Evolutionary conservation across 345 rosid species (phyloP).

Genomic region (Trapa bicornis): DNA sequence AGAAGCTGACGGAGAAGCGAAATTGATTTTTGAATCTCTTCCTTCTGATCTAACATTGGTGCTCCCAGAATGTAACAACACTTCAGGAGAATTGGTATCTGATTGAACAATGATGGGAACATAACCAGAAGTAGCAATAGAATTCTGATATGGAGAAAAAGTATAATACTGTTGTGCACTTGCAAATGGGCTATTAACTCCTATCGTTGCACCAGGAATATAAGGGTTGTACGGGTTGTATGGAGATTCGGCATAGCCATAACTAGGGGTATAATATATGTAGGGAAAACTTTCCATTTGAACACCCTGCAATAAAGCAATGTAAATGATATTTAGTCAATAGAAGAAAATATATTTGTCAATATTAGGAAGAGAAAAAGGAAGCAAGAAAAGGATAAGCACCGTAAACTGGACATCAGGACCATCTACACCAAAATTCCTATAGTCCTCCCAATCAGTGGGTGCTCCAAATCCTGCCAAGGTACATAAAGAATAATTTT

Average conservation of each 20-base stretch:
- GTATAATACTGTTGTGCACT: conserved; percentile 63
- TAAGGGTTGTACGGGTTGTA: conserved; percentile 88
- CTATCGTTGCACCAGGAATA: conserved; percentile 70
- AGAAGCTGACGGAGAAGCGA: conserved; percentile 35
- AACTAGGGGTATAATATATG: conserved; percentile 68
- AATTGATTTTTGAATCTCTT: conserved; percentile 31
- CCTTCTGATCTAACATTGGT: conserved; percentile 31
- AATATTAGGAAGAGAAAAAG: background rate
- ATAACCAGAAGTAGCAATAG: conserved; percentile 46
- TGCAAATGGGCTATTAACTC: conserved; percentile 45
- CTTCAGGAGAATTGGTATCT: conserved; percentile 33
- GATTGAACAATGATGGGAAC: conserved; percentile 45
- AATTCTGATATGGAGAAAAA: conserved; percentile 45
- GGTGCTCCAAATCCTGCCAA: conserved; percentile 73
- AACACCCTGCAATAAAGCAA: conserved; percentile 46
- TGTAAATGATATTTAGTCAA: background rate
- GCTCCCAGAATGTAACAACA: conserved; percentile 32
- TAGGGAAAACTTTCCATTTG: conserved; percentile 73
- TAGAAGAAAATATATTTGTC: background rate
- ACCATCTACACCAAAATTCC: conserved; percentile 75
- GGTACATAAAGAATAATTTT: background rate
- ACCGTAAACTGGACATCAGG: conserved; percentile 63
- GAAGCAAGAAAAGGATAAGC: conserved; percentile 5
- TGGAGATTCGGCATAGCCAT: conserved; percentile 78
- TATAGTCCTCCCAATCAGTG: conserved; percentile 83